A percentile compares a stretch with the other conserved stretches of the same genome.
Evolutionary conservation across 306 rosid species (phyloP).

Genomic region (Cucumis hystrix): DNA sequence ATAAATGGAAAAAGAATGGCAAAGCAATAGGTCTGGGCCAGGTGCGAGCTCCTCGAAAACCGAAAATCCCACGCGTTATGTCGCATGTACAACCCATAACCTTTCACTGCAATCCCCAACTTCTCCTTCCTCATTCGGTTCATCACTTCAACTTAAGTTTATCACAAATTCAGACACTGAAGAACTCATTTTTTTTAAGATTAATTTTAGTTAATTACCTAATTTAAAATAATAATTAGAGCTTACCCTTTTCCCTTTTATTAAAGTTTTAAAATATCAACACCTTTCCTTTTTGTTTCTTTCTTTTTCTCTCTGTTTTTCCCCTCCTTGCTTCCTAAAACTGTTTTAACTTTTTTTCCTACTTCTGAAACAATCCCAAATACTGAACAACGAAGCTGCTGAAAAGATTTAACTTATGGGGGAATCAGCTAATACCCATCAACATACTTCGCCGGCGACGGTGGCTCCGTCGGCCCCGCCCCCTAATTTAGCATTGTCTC

Average conservation of each 20-base stretch:
- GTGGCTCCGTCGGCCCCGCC: constrained; percentile 22
- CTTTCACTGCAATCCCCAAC: background rate
- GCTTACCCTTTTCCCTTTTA: background rate
- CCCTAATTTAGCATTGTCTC: constrained; percentile 26
- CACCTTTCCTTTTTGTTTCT: background rate
- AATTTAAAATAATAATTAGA: too few relatives aligned
- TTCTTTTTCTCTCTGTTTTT: background rate
- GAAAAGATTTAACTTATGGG: constrained; percentile 37
- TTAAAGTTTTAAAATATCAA: background rate
- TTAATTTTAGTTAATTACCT: background rate
- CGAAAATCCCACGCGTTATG: constrained; percentile 11
- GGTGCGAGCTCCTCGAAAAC: constrained; percentile 5
- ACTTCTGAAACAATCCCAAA: background rate
- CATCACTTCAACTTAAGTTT: background rate
- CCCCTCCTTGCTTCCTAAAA: background rate
- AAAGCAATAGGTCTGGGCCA: background rate
- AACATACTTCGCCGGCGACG: constrained; percentile 29
- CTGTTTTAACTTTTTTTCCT: background rate
- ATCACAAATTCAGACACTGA: too few relatives aligned
- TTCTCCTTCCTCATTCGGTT: background rate
- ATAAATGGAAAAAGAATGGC: background rate
- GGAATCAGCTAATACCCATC: constrained; percentile 44
- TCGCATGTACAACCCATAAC: constrained; percentile 8
- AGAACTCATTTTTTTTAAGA: too few relatives aligned
- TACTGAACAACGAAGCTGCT: background rate